Conservation (phyloP, 1,284 basidiomycete genomes). For the Ganoderma resinaceum region DNA sequence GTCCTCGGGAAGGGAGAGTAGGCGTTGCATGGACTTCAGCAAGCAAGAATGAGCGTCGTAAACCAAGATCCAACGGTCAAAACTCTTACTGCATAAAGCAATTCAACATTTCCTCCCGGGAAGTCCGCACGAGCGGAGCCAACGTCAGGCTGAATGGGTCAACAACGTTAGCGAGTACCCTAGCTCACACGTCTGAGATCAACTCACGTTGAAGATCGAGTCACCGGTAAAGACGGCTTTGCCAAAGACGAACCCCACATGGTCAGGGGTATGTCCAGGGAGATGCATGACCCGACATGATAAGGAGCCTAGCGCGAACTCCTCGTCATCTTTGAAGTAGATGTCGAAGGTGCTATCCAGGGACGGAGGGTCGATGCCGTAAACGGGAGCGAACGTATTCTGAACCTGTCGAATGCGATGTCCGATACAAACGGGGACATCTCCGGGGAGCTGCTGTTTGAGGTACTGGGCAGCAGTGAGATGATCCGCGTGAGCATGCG, state of each 20-base stretch:
- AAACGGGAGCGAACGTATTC: conserved; percentile 45
- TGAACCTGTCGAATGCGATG: conserved; percentile 47
- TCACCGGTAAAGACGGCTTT: conserved; percentile 49
- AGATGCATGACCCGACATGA: conserved; percentile 44
- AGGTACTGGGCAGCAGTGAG: conserved; percentile 48
- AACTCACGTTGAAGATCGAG: conserved; percentile 49
- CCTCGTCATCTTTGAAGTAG: conserved; percentile 46
- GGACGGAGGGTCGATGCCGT: conserved; percentile 39
- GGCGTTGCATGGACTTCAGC: conserved; percentile 46
- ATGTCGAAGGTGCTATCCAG: conserved; percentile 45
- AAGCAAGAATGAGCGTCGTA: conserved; percentile 10
- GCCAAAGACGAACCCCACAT: conserved; percentile 48
- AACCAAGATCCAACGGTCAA: conserved; percentile 15
- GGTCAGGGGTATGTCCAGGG: conserved; percentile 48
- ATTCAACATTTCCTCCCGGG: conserved; percentile 47
- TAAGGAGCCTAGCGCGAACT: conserved; percentile 44
- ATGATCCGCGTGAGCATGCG: conserved; percentile 52
- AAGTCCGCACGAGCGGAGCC: conserved; percentile 51
- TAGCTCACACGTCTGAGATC: no score
- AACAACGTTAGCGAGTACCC: not conserved
- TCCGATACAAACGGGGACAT: conserved; percentile 47
- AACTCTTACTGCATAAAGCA: conserved; percentile 42
- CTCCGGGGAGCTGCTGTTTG: conserved; percentile 40
- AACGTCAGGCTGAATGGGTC: conserved; percentile 43
- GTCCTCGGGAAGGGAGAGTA: conserved; percentile 45